A percentile compares a stretch with the other conserved stretches of the same genome.
These are phyloP conservation scores for Calycina herbarum DNA, from an alignment of 2,329 filamentous ascomycete genomes.

Conservation along the genomic window DNA sequence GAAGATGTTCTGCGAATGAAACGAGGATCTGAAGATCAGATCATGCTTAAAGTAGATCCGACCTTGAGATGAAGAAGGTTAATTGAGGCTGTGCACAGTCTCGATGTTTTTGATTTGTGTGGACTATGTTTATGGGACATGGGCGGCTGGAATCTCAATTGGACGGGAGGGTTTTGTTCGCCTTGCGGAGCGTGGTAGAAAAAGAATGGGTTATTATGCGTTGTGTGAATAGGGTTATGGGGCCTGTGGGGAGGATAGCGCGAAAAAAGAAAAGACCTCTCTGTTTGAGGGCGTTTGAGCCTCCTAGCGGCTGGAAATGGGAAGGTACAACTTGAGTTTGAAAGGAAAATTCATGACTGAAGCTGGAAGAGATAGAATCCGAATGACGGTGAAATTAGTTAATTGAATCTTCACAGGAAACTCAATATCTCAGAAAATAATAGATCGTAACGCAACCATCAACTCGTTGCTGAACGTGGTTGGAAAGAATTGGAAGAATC, in stretches of 20 bases:
- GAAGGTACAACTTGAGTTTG: neutral
- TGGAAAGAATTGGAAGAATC: neutral
- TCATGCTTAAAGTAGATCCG: neutral
- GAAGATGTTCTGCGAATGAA: slow-evolving; percentile 12
- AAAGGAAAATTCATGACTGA: neutral
- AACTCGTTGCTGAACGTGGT: neutral
- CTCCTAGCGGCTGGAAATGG: neutral
- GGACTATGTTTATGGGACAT: neutral
- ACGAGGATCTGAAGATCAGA: slow-evolving; percentile 11
- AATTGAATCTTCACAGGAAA: neutral
- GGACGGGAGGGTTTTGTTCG: neutral
- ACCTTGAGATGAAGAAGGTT: neutral
- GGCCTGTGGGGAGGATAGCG: neutral
- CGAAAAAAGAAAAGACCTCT: neutral
- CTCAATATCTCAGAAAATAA: neutral
- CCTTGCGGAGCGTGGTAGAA: neutral
- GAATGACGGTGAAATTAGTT: neutral
- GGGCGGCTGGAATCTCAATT: neutral
- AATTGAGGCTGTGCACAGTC: neutral
- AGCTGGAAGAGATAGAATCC: neutral
- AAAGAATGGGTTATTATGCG: neutral
- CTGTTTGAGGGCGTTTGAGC: neutral
- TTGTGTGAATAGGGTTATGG: neutral
- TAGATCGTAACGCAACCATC: neutral
- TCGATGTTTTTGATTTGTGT: neutral